Evolutionary conservation across 2,329 filamentous ascomycete species (phyloP).

Genomic region (Penicillium sp.): DNA sequence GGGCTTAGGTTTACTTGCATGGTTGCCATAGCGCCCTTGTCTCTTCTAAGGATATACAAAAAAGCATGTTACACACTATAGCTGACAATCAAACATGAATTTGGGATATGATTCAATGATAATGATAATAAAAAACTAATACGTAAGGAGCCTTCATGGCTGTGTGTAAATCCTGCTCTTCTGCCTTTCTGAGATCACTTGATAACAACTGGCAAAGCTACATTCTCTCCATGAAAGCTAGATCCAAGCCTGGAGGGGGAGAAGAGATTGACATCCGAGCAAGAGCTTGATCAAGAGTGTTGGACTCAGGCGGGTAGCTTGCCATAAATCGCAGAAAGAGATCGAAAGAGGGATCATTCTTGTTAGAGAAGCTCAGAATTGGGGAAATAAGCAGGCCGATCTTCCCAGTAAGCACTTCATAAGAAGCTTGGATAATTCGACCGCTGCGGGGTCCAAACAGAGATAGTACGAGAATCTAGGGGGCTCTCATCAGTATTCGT

Average conservation of each 20-base stretch:
- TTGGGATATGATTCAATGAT: too few species aligned
- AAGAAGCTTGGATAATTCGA: neutral
- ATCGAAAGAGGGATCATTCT: neutral
- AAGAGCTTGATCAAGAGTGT: neutral
- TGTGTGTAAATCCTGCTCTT: too few species aligned
- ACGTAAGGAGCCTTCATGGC: too few species aligned
- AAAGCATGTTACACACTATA: too few species aligned
- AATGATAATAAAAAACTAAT: too few species aligned
- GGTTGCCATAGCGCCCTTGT: too few species aligned
- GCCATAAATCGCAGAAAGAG: neutral
- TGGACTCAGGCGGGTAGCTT: neutral
- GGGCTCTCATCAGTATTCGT: neutral
- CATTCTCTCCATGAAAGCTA: neutral
- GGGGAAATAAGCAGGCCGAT: neutral
- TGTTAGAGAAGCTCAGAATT: neutral
- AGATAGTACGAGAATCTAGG: neutral
- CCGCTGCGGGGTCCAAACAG: neutral
- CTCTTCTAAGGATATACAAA: too few species aligned
- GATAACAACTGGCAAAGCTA: too few species aligned
- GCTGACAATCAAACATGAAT: too few species aligned
- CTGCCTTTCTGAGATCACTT: neutral
- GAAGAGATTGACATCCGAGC: neutral
- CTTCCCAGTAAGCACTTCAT: neutral
- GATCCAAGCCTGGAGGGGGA: neutral
- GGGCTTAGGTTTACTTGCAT: too few species aligned